A percentile compares a stretch with the other conserved stretches of the same genome.
These are phyloP conservation scores for Ascochyta viciae-villosae DNA, from an alignment of 2,329 filamentous ascomycete species.

Conservation along the genomic window DNA sequence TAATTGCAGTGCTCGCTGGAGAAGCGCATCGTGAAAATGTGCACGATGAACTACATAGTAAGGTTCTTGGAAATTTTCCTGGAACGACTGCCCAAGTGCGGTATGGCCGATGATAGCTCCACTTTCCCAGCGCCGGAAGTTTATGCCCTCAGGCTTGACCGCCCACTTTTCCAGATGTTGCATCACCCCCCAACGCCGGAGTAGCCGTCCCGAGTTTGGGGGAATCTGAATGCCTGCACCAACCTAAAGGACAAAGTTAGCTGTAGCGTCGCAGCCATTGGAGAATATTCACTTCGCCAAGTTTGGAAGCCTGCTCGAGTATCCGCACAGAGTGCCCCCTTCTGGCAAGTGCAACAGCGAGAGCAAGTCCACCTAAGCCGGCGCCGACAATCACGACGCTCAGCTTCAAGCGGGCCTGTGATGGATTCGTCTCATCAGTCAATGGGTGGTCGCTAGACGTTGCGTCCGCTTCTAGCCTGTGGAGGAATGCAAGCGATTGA, in stretches of 20 bases:
- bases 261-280: not conserved
- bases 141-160: constrained; percentile 53
- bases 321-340: constrained; percentile 24
- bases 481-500: too few relatives aligned
- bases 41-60: constrained; percentile 26
- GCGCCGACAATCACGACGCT: constrained; percentile 50
- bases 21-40: constrained; percentile 20
- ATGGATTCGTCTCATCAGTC: too few relatives aligned
- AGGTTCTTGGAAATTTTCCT: constrained; percentile 30
- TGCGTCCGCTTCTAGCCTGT: too few relatives aligned
- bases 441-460: too few relatives aligned
- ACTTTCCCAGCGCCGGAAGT: constrained; percentile 61
- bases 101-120: constrained; percentile 55
- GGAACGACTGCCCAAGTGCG: constrained; percentile 48
- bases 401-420: not conserved
- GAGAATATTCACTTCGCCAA: constrained; percentile 46
- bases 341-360: constrained; percentile 52
- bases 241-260: constrained; percentile 2
- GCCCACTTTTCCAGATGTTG: constrained; percentile 10
- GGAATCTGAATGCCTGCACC: constrained; percentile 27
- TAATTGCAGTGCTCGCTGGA: constrained; percentile 10
- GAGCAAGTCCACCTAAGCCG: constrained; percentile 51
- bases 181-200: constrained; percentile 56
- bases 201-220: constrained; percentile 48
- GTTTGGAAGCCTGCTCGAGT: constrained; percentile 14